Evolutionary conservation across 2,329 filamentous ascomycete species (phyloP).

Genomic region (Xylaria digitata): DNA sequence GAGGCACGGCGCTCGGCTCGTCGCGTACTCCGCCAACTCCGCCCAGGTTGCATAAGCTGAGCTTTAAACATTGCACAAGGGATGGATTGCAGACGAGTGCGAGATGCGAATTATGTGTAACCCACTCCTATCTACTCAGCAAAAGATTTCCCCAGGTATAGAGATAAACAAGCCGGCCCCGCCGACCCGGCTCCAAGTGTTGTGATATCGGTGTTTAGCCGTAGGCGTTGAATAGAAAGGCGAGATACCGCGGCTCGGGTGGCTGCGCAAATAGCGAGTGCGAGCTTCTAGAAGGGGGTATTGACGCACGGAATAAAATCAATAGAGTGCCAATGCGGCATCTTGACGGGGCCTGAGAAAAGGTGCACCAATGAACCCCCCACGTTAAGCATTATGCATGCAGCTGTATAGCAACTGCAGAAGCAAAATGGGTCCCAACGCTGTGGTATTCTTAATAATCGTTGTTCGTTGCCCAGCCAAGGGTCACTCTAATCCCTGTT

Average conservation of each 20-base stretch:
- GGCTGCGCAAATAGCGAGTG: conserved; percentile 11
- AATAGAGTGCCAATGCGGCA: conserved; percentile 21
- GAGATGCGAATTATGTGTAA: background rate
- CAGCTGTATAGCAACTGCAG: background rate
- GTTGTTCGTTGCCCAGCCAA: conserved; percentile 2
- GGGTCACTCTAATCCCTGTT: conserved; percentile 2
- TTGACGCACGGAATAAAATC: conserved; percentile 4
- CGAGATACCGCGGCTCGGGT: conserved; percentile 21
- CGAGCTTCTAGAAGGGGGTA: conserved; percentile 20
- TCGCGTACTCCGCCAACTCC: conserved; percentile 33
- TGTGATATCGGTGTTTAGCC: conserved; percentile 5
- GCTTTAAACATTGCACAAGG: background rate
- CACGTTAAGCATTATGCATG: conserved; percentile 12
- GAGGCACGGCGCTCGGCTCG: conserved; percentile 8
- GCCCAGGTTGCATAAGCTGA: conserved; percentile 12
- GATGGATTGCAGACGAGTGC: background rate
- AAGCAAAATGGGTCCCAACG: conserved; percentile 26
- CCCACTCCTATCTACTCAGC: background rate
- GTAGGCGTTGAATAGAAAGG: background rate
- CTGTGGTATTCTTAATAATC: conserved; percentile 25
- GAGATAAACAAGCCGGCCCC: conserved; percentile 1
- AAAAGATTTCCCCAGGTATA: background rate
- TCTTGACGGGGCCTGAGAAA: conserved; percentile 13
- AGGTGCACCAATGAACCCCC: conserved; percentile 15
- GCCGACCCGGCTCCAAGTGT: background rate